Evolutionary conservation across 164 flowering plant genomes (phyloP).

Genomic region (Akebia trifoliata): DNA sequence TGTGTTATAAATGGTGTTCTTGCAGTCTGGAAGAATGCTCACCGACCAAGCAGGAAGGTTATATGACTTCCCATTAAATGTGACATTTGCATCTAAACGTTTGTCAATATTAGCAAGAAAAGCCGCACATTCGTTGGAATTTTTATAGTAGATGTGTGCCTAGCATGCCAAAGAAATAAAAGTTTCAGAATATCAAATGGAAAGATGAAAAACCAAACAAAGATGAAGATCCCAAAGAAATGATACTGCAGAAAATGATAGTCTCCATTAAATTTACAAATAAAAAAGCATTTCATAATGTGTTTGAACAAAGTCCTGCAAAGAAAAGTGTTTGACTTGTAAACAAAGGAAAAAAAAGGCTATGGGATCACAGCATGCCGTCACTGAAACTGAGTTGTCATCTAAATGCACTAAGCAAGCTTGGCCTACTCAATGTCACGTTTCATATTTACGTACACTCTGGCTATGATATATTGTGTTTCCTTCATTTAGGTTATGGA

Average conservation of each 20-base stretch:
- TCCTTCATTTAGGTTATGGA: too few species aligned
- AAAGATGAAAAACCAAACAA: neutral
- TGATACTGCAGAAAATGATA: neutral
- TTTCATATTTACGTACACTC: too few species aligned
- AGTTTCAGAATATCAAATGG: neutral
- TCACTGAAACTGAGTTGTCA: too few species aligned
- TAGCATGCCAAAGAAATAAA: slow-evolving; percentile 17
- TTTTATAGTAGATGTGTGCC: slow-evolving; percentile 51
- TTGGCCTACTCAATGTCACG: too few species aligned
- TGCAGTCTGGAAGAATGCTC: slow-evolving; percentile 75
- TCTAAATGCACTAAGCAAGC: too few species aligned
- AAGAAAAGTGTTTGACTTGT: too few species aligned
- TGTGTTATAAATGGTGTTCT: slow-evolving; percentile 55
- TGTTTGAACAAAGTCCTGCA: neutral
- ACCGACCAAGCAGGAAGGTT: slow-evolving; percentile 74
- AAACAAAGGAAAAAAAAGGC: too few species aligned
- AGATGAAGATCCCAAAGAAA: neutral
- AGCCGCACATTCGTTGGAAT: slow-evolving; percentile 48
- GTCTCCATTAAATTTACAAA: neutral
- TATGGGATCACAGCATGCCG: too few species aligned
- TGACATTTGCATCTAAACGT: slow-evolving; percentile 36
- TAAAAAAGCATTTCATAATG: neutral
- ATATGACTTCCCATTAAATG: slow-evolving; percentile 42
- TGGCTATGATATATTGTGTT: too few species aligned
- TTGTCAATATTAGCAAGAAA: slow-evolving; percentile 58